These are phyloP conservation scores for Aureobasidium sp. DNA, from an alignment of 2,329 filamentous ascomycete genomes.

Conservation along the genomic window DNA sequence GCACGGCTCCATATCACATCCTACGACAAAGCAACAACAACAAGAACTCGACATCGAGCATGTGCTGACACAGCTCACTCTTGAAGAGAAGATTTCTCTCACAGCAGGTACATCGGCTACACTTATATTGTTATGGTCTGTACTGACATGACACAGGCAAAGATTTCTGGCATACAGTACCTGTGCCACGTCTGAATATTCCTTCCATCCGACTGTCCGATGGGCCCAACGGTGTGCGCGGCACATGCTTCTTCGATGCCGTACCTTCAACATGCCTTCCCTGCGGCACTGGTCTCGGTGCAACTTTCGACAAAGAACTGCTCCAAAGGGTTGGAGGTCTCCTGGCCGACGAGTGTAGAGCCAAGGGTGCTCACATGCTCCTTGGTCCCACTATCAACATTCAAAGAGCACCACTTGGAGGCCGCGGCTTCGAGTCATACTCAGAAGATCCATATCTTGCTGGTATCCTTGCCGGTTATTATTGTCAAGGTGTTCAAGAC, in stretches of 20 bases:
- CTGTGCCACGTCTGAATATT: background rate
- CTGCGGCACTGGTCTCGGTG: slow-evolving; percentile 80
- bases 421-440: slow-evolving; percentile 88
- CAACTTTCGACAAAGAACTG: slow-evolving; percentile 80
- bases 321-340: slow-evolving; percentile 74
- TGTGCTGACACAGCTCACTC: slow-evolving; percentile 31
- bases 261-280: slow-evolving; percentile 75
- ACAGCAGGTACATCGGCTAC: background rate
- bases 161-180: slow-evolving; percentile 13
- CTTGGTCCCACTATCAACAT: slow-evolving; percentile 84
- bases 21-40: background rate
- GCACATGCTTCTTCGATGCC: slow-evolving; percentile 73
- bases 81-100: slow-evolving; percentile 34
- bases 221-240: slow-evolving; percentile 75
- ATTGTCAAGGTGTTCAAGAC: slow-evolving; percentile 71
- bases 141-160: background rate
- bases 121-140: too few species aligned
- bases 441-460: slow-evolving; percentile 85
- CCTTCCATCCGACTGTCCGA: slow-evolving; percentile 43
- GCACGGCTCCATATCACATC: too few species aligned
- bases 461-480: slow-evolving; percentile 72
- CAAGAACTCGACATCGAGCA: slow-evolving; percentile 28
- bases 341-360: slow-evolving; percentile 75
- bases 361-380: slow-evolving; percentile 77
- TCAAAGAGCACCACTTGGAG: slow-evolving; percentile 85